phyloP scores from a whole-genome alignment of 495 filamentous ascomycete species.

The Cercophora samala region DNA sequence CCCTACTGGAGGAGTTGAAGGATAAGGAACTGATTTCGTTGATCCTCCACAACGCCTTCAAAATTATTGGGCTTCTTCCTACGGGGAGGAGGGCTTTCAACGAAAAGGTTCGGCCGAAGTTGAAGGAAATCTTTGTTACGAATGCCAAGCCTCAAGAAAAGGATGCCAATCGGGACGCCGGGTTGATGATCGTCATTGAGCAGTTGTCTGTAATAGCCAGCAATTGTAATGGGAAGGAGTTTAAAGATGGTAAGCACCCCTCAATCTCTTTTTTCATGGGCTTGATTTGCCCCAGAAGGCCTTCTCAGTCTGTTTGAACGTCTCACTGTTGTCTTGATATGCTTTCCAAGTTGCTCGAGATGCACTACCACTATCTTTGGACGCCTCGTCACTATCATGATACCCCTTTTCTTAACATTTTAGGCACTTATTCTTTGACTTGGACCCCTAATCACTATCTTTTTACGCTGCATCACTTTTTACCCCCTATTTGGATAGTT shows the following conservation, averaged over 20 bases:
- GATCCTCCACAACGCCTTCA: slow-evolving; percentile 86
- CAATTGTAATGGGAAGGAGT: slow-evolving; percentile 84
- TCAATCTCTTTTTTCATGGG: neutral
- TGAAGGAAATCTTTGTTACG: slow-evolving; percentile 76
- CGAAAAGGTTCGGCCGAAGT: slow-evolving; percentile 75
- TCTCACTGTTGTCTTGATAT: neutral
- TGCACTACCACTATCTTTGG: neutral
- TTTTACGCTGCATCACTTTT: too few relatives aligned
- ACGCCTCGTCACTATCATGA: neutral
- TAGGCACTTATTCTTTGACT: too few relatives aligned
- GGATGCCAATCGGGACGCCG: slow-evolving; percentile 81
- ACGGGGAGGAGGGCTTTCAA: slow-evolving; percentile 72
- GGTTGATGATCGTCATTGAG: slow-evolving; percentile 82
- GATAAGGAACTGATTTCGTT: slow-evolving; percentile 80
- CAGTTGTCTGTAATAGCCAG: slow-evolving; percentile 70
- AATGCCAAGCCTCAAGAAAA: slow-evolving; percentile 59
- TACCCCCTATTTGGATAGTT: too few relatives aligned
- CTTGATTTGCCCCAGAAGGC: neutral
- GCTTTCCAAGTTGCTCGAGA: too few relatives aligned
- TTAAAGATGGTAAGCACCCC: slow-evolving; percentile 73
- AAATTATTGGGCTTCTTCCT: slow-evolving; percentile 72
- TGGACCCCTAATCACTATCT: neutral
- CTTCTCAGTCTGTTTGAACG: too few relatives aligned
- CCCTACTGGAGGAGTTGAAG: slow-evolving; percentile 85
- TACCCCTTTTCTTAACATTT: too few relatives aligned